These are phyloP conservation scores for Candida coquimbonensis DNA, from an alignment of 805 yeast genomes.

Conservation along the genomic window DNA sequence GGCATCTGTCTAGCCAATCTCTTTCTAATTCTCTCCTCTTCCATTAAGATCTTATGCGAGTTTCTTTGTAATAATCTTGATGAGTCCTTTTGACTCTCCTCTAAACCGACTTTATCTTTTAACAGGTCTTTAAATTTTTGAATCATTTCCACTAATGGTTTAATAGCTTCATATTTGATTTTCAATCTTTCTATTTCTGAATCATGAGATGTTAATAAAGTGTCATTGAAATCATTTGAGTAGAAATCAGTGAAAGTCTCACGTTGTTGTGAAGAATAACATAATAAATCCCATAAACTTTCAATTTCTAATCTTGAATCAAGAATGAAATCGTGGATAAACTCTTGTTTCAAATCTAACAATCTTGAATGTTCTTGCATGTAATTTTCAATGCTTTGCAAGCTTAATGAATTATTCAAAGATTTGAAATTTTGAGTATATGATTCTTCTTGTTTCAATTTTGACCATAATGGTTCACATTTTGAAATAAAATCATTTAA, in stretches of 20 bases:
- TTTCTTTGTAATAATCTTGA: conserved; percentile 68
- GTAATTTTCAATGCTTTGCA: conserved; percentile 40
- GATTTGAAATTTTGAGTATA: conserved; percentile 34
- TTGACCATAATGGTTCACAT: conserved; percentile 50
- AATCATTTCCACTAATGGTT: conserved; percentile 50
- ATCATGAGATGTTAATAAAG: conserved; percentile 57
- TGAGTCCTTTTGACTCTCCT: conserved; percentile 70
- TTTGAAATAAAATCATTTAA: conserved; percentile 24
- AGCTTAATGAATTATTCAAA: conserved; percentile 40
- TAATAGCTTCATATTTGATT: conserved; percentile 40
- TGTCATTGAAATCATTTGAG: conserved; percentile 46
- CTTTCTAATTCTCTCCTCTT: conserved; percentile 75
- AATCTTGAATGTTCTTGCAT: conserved; percentile 52
- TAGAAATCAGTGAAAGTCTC: conserved; percentile 35
- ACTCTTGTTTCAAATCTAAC: conserved; percentile 50
- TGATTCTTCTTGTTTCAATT: conserved; percentile 41
- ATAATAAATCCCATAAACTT: conserved; percentile 55
- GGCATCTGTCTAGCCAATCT: conserved; percentile 66
- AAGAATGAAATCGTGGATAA: conserved; percentile 60
- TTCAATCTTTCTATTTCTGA: conserved; percentile 48
- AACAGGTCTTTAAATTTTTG: conserved; percentile 48
- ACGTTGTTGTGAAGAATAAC: conserved; percentile 48
- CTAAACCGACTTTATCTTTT: conserved; percentile 55
- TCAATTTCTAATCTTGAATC: conserved; percentile 55
- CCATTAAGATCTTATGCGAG: conserved; percentile 68